A percentile compares a stretch with the other conserved stretches of the same genome.
phyloP scores from a whole-genome alignment of 2,329 filamentous ascomycete species.

The Talaromyces sp. region DNA sequence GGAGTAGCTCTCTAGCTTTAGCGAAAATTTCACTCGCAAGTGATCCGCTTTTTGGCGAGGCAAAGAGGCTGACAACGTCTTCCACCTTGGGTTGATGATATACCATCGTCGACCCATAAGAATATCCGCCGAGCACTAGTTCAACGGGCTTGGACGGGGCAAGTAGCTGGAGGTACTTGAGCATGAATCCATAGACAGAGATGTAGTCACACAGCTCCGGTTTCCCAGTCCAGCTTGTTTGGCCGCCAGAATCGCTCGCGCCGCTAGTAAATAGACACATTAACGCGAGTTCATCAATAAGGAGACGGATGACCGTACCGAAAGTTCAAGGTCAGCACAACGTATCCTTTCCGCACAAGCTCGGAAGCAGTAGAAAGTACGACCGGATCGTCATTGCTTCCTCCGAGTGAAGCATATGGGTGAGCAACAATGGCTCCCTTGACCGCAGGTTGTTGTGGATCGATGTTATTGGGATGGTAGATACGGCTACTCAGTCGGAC shows the following conservation, averaged over 20 bases:
- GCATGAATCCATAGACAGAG: constrained; percentile 73
- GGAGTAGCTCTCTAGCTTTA: constrained; percentile 63
- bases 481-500: constrained; percentile 73
- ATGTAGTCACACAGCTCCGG: constrained; percentile 78
- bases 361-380: constrained; percentile 62
- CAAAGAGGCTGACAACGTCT: constrained; percentile 58
- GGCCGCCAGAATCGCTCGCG: constrained; percentile 66
- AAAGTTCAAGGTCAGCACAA: constrained; percentile 90
- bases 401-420: constrained; percentile 84
- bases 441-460: constrained; percentile 16
- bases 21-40: constrained; percentile 64
- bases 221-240: constrained; percentile 81
- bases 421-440: constrained; percentile 71
- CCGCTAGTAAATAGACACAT: constrained; percentile 52
- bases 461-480: constrained; percentile 51
- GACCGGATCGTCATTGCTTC: constrained; percentile 75
- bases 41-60: constrained; percentile 48
- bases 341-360: constrained; percentile 63
- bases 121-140: constrained; percentile 72
- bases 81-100: constrained; percentile 60
- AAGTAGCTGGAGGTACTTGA: constrained; percentile 56
- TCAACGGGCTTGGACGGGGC: constrained; percentile 7
- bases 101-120: constrained; percentile 81
- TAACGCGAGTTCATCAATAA: neutral
- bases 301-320: constrained; percentile 48